Conservation (phyloP, 352 stramenopile genomes). For the Pythium insidiosum region DNA sequence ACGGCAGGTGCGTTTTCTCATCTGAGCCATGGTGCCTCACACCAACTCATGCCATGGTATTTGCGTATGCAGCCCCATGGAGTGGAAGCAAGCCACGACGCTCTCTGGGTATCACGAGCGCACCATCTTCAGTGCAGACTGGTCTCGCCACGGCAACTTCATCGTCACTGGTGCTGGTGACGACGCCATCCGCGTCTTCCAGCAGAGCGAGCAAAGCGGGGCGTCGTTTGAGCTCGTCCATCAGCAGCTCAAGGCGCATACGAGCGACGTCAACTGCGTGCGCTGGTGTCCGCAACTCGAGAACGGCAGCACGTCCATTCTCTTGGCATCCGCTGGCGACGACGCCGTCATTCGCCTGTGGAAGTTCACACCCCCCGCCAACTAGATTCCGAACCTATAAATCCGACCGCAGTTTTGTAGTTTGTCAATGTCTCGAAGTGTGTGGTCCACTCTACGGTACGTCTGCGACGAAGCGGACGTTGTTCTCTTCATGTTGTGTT, state of each 20-base stretch:
- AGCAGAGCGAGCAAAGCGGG: slow-evolving; percentile 21
- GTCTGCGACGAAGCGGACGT: too few species aligned
- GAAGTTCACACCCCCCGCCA: slow-evolving; percentile 35
- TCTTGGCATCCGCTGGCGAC: slow-evolving; percentile 61
- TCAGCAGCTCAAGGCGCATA: slow-evolving; percentile 42
- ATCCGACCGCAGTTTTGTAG: too few species aligned
- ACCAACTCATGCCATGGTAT: too few species aligned
- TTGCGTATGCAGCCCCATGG: slow-evolving; percentile 21
- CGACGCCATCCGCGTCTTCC: slow-evolving; percentile 87
- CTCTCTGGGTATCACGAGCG: slow-evolving; percentile 83
- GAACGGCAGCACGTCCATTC: slow-evolving; percentile 22
- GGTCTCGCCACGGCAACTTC: slow-evolving; percentile 77
- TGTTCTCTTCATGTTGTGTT: background rate
- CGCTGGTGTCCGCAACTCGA: slow-evolving; percentile 48
- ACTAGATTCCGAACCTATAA: too few species aligned
- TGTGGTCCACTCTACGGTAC: too few species aligned
- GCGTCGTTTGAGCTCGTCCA: slow-evolving; percentile 63
- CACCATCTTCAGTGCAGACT: slow-evolving; percentile 92
- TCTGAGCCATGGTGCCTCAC: too few species aligned
- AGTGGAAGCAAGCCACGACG: slow-evolving; percentile 81
- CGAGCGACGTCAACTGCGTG: slow-evolving; percentile 79
- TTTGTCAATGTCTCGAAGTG: too few species aligned
- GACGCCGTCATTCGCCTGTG: slow-evolving; percentile 61
- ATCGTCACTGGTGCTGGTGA: slow-evolving; percentile 89
- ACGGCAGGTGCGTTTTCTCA: slow-evolving; percentile 37